Conservation (phyloP, 1,284 basidiomycete species). For the Gomphus bonarii region DNA sequence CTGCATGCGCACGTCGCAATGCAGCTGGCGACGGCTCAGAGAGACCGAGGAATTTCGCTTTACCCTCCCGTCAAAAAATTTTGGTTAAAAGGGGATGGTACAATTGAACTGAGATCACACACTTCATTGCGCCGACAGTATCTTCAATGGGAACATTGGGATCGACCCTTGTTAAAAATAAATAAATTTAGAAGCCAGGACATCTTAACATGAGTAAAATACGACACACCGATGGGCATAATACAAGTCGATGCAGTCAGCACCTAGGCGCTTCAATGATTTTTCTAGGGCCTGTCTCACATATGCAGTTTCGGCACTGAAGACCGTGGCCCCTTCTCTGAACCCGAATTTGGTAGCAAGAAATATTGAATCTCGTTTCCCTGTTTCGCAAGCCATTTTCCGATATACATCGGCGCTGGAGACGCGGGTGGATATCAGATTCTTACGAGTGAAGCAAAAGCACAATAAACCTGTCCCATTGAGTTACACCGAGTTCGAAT, state of each 20-base stretch:
- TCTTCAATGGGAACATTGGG: conserved; percentile 36
- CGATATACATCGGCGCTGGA: conserved; percentile 35
- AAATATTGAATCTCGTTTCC: conserved; percentile 32
- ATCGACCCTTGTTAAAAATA: conserved; percentile 30
- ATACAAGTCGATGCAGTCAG: conserved; percentile 36
- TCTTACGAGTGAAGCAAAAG: not conserved
- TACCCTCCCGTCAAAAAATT: conserved; percentile 34
- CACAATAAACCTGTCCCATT: conserved; percentile 22
- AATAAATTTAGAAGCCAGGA: conserved; percentile 6
- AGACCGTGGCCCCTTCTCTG: conserved; percentile 6
- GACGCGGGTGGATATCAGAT: not conserved
- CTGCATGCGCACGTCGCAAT: conserved; percentile 50
- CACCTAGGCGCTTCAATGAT: conserved; percentile 31
- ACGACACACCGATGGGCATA: conserved; percentile 30
- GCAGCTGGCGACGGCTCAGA: conserved; percentile 50
- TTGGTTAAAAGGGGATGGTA: not conserved
- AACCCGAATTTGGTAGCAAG: conserved; percentile 43
- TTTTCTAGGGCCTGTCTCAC: conserved; percentile 25
- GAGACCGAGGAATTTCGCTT: conserved; percentile 50
- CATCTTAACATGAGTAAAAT: not conserved
- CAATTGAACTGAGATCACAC: conserved; percentile 5
- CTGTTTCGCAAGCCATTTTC: conserved; percentile 34
- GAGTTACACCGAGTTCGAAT: conserved; percentile 29
- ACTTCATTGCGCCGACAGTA: conserved; percentile 44
- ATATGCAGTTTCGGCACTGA: conserved; percentile 26